Conservation (phyloP, 169 alveolate genomes). For the Blepharisma undulans region DNA sequence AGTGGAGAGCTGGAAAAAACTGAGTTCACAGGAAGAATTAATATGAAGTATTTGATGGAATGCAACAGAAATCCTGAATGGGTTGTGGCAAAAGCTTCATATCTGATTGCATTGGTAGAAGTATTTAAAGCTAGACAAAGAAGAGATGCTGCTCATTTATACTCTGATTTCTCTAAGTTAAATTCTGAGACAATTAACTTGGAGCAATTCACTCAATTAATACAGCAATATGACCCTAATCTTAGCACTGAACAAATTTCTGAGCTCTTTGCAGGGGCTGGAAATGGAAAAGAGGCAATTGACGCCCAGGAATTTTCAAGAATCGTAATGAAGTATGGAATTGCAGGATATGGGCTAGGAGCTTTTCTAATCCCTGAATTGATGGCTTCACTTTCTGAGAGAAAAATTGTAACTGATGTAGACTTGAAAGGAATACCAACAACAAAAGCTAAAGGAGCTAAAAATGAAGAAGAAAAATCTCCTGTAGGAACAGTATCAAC, state of each 20-base stretch:
- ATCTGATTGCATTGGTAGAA: neutral
- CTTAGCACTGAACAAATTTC: neutral
- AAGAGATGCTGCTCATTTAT: neutral
- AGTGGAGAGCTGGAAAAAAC: neutral
- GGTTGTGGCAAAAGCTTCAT: neutral
- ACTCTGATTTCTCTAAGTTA: neutral
- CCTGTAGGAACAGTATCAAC: neutral
- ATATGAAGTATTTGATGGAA: neutral
- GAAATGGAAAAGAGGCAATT: neutral
- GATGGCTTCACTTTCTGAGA: neutral
- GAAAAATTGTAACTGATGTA: neutral
- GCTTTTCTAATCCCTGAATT: slow-evolving; percentile 12
- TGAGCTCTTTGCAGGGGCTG: neutral
- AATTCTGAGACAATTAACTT: neutral
- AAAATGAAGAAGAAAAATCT: neutral
- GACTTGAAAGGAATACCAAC: neutral
- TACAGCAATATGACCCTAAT: neutral
- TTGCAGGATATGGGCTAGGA: slow-evolving; percentile 27
- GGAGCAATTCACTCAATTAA: neutral
- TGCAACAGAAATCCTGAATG: neutral
- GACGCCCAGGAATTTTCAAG: neutral
- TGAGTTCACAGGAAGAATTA: neutral
- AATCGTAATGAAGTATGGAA: neutral
- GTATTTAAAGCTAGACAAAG: slow-evolving; percentile 1
- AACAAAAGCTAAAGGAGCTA: neutral